Evolutionary conservation across 169 alveolate species (phyloP).

Genomic region (Plasmodium billcollinsi): DNA sequence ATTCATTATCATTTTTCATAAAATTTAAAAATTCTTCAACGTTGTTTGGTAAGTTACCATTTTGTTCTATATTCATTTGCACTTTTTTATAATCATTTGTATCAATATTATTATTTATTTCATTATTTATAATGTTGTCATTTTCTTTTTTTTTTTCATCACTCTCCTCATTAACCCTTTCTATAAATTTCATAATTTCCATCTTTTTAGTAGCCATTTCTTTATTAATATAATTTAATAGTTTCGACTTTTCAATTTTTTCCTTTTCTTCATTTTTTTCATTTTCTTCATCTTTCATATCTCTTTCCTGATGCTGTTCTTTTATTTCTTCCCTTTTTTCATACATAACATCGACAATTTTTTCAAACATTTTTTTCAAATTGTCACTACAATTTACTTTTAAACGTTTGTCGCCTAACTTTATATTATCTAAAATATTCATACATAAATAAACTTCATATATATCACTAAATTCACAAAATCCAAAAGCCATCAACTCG

Average conservation of each 20-base stretch:
- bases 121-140: neutral
- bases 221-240: slow-evolving; percentile 21
- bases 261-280: neutral
- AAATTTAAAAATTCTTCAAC: neutral
- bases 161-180: slow-evolving; percentile 8
- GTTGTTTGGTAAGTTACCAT: too few relatives aligned
- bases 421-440: slow-evolving; percentile 74
- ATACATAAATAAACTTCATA: slow-evolving; percentile 81
- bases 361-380: slow-evolving; percentile 19
- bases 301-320: neutral
- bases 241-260: slow-evolving; percentile 8
- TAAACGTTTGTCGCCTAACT: slow-evolving; percentile 60
- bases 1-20: neutral
- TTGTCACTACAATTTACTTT: slow-evolving; percentile 55
- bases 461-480: slow-evolving; percentile 83
- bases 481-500: slow-evolving; percentile 81
- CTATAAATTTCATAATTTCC: neutral
- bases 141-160: slow-evolving; percentile 5
- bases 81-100: neutral
- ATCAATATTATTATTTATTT: neutral
- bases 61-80: too few relatives aligned
- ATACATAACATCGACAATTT: slow-evolving; percentile 27
- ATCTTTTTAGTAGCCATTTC: slow-evolving; percentile 20
- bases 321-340: slow-evolving; percentile 22
- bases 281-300: neutral